Evolutionary conservation across 768 basidiomycete species (phyloP).

Genomic region (Russula sp.): DNA sequence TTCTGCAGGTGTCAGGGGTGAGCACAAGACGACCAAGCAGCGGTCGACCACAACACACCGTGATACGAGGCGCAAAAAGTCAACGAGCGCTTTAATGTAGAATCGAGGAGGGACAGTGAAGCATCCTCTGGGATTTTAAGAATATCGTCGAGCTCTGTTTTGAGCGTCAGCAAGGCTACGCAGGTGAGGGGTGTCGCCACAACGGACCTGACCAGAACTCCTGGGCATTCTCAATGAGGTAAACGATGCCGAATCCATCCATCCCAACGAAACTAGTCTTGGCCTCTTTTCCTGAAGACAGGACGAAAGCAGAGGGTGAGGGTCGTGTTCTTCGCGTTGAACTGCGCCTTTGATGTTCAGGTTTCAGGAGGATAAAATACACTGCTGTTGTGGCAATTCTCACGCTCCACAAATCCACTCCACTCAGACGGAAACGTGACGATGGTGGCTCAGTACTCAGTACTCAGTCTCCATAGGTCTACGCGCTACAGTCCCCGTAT

Average conservation of each 20-base stretch:
- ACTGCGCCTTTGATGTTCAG: not conserved
- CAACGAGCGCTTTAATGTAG: conserved; percentile 71
- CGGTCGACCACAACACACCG: conserved; percentile 51
- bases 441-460: too few species aligned
- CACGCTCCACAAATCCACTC: not conserved
- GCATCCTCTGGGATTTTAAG: conserved; percentile 61
- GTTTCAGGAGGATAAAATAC: not conserved
- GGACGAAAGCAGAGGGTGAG: not conserved
- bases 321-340: not conserved
- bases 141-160: conserved; percentile 82
- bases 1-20: conserved; percentile 45
- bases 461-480: too few species aligned
- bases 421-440: too few species aligned
- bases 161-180: conserved; percentile 10
- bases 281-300: not conserved
- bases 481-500: too few species aligned
- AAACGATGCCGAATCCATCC: conserved; percentile 75
- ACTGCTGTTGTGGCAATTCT: not conserved
- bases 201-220: conserved; percentile 87
- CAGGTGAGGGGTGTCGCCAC: conserved; percentile 9
- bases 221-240: conserved; percentile 76
- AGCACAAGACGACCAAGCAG: not conserved
- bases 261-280: conserved; percentile 35
- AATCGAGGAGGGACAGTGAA: conserved; percentile 74
- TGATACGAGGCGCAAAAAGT: conserved; percentile 83